A percentile compares a stretch with the other conserved stretches of the same genome.
These are phyloP conservation scores for Ustilago shanxiensis DNA, from an alignment of 1,284 basidiomycete genomes.

Conservation along the genomic window DNA sequence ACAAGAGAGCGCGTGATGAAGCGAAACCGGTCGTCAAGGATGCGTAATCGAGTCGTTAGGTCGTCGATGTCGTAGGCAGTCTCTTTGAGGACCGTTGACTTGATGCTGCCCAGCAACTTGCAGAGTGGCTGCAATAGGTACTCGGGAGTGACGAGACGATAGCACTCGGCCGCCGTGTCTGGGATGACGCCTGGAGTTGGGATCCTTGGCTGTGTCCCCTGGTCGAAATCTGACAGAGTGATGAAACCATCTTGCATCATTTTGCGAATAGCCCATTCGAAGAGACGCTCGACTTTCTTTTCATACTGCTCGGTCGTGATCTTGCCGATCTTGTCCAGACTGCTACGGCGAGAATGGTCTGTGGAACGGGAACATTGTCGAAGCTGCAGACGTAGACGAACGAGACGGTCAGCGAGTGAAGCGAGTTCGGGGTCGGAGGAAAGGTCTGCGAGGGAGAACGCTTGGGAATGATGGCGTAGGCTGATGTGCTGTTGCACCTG, in stretches of 20 bases:
- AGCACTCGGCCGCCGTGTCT: slow-evolving; percentile 9
- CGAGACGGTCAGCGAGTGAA: slow-evolving; percentile 32
- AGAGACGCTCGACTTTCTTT: slow-evolving; percentile 37
- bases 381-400: slow-evolving; percentile 29
- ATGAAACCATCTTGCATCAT: slow-evolving; percentile 56
- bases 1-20: slow-evolving; percentile 28
- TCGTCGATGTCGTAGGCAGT: slow-evolving; percentile 13
- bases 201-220: too few relatives aligned
- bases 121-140: slow-evolving; percentile 24
- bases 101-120: slow-evolving; percentile 13
- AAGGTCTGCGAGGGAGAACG: slow-evolving; percentile 25
- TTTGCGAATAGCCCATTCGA: slow-evolving; percentile 44
- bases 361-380: slow-evolving; percentile 16
- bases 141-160: slow-evolving; percentile 38
- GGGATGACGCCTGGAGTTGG: neutral
- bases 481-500: slow-evolving; percentile 42
- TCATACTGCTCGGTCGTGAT: slow-evolving; percentile 19
- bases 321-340: neutral
- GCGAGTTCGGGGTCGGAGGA: slow-evolving; percentile 7
- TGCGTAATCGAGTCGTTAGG: slow-evolving; percentile 28
- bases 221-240: slow-evolving; percentile 16
- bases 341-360: neutral
- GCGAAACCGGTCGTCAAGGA: slow-evolving; percentile 46
- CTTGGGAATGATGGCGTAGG: slow-evolving; percentile 4
- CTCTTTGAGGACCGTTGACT: neutral